phyloP scores from a whole-genome alignment of 1,284 basidiomycete species.

The Cryptococcus jaspeensis region DNA sequence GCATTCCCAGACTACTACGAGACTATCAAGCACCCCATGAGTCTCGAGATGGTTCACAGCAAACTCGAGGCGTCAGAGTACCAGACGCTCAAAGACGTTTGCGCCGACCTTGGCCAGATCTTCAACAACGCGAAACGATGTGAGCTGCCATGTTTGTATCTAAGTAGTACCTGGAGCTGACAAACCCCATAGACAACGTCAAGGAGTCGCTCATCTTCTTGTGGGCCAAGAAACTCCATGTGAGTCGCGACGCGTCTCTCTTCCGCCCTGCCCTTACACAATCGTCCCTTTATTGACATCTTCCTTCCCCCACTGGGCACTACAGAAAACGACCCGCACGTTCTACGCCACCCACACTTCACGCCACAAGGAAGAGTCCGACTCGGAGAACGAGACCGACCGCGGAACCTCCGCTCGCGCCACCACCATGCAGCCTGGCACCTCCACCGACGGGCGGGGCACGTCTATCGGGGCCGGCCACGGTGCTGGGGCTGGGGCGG shows the following conservation, averaged over 20 bases:
- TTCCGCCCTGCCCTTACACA: not conserved
- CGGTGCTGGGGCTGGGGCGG: constrained; percentile 14
- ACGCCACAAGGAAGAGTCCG: constrained; percentile 24
- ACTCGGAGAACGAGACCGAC: constrained; percentile 22
- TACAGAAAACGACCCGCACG: constrained; percentile 37
- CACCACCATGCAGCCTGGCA: constrained; percentile 6
- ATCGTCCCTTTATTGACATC: not conserved
- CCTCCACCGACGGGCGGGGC: not conserved
- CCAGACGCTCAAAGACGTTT: constrained; percentile 36
- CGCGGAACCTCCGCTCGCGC: not conserved
- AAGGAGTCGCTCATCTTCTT: constrained; percentile 47
- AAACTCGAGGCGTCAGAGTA: constrained; percentile 36
- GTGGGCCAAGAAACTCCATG: constrained; percentile 49
- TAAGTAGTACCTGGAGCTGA: not conserved
- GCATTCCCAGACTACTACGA: constrained; percentile 49
- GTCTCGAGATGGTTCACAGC: constrained; percentile 39
- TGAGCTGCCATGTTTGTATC: constrained; percentile 16
- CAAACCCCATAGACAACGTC: constrained; percentile 40
- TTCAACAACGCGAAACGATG: constrained; percentile 50
- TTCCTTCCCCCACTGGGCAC: not conserved
- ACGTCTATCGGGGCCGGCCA: not conserved
- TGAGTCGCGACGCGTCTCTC: constrained; percentile 17
- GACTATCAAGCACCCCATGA: constrained; percentile 48
- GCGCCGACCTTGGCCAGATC: constrained; percentile 42
- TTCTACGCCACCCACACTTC: constrained; percentile 30